Evolutionary conservation across 179 eudicot species (phyloP), one percentile per base, ranked within the genome.

Genomic region (Beta corolliflora): DNA sequence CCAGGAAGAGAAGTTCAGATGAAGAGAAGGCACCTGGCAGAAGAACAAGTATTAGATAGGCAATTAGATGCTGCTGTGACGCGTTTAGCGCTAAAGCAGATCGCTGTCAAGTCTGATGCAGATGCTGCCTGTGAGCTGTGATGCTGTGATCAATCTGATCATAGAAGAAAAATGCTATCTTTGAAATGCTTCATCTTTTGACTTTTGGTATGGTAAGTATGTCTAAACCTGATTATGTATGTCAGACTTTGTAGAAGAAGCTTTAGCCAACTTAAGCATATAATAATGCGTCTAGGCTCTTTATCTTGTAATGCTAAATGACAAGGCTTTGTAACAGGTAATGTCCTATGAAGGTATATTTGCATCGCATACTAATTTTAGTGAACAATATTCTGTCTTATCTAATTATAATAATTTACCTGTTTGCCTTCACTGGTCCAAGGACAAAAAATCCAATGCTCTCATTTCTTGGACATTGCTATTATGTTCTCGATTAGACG

Each of bases 1-100:
- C 15, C 86, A 86, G 69, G 88, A 91, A 70, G 88, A 75, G 79
- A 87, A 76, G 50, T 68, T 55, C 82, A 80, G 3, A 66, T 89
- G 89, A 91, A 83, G 89, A 75, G 67, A 70, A 80, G 80, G 84
- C 85, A 84, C 72, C 16, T 25, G 63, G 88, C 79, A 59, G 92
- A 89, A 84, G 81, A 77, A 77, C 75, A 86, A 50, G 81, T 75
- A 13, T 66, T 88, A 10, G 92, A 90, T 87, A 80, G 79, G 70
- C 77, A 88, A 14, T 85, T 87, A 75, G 83, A 85, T 81, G 80
- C 86, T 45, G 85, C 81, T 18, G 31, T 89, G 45, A 78, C 77
- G 50, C 81, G 72, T 77, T 82, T 92, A 67, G 82, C 86, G 87
- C 83, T 78, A 55, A 86, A 86, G 31, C 87, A 84, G 84, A 54